Evolutionary conservation across 1,284 basidiomycete genomes (phyloP).

Genomic region (Lentinula novae-zelandiae): DNA sequence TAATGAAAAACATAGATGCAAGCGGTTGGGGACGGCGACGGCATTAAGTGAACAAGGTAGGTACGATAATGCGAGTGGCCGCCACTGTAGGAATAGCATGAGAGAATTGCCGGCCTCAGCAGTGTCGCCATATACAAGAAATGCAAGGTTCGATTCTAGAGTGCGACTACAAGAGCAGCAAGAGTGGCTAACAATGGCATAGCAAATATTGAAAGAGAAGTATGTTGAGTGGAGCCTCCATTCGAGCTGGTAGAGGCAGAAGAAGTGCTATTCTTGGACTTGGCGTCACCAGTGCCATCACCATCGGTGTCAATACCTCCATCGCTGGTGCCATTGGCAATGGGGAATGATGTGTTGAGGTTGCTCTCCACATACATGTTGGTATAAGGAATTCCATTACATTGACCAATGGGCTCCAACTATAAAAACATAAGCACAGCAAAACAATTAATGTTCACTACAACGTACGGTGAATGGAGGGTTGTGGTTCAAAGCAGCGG

Average conservation of each 20-base stretch:
- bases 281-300: conserved; percentile 6
- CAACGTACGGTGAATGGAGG: conserved; percentile 57
- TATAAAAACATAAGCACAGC: conserved; percentile 21
- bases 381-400: conserved; percentile 46
- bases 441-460: not conserved
- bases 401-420: conserved; percentile 66
- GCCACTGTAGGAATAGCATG: not conserved
- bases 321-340: conserved; percentile 21
- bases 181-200: not conserved
- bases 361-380: conserved; percentile 68
- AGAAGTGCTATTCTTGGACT: conserved; percentile 8
- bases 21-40: not conserved
- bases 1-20: not conserved
- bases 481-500: conserved; percentile 56
- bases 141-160: not conserved
- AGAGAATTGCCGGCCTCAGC: not conserved
- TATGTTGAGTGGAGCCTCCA: not conserved
- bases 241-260: conserved; percentile 1
- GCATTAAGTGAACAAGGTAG: not conserved
- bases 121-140: not conserved
- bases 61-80: not conserved
- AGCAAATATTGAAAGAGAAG: not conserved
- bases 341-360: conserved; percentile 57
- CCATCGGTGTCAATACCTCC: conserved; percentile 13
- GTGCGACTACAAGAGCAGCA: not conserved